Base-by-base conservation (phyloP, 768 basidiomycete species). In the Lentinus brumalis region DNA sequence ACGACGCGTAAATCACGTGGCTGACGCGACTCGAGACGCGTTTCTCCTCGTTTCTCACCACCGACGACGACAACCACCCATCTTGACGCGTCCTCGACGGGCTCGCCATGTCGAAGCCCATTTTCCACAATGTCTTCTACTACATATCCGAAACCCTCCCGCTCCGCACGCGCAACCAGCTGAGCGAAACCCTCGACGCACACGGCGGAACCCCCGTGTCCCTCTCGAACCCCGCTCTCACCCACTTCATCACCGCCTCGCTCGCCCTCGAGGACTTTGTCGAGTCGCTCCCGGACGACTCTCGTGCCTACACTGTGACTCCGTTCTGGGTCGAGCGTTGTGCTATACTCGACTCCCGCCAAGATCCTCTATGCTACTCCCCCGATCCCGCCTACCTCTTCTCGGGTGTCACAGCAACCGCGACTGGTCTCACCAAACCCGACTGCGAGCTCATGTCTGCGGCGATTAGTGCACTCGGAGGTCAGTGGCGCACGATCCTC, bases 371-470 rank as follows among this genome's bases (percentile, higher is more conserved):
- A 29, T 84, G 78, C 69, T 95, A 87, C 75, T 95, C 93, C 2
- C 79, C 91, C 2, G 86, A 94, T 70, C 90, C 91, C 0, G 71
- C 80, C 0, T 84, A 86, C 79, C 80, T 94, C 50, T 96, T 96
- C 75, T 95, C 93, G 7, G 91, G 91, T 1, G 78, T 95, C 18
- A 83, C 89, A 10, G 90, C 87, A 0, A 88, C 87, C 67, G 84
- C 86, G 3, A 79, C 85, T 14, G 87, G 88, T 61, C 88, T 91
- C 4, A 83, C 86, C 0, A 53, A 77, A 1, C 63, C 83, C 8
- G 94, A 96, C 71, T 74, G 85, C 30, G 90, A 91, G 68, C 83
- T 88, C 2, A 81, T 96, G 42, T 81, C 83, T 0, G 88, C 86
- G 0, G 91, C 87, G 0, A 84, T 96, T 31, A 79, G 81, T 2